Percentiles rank a stretch among this genome's conserved stretches.
Conservation (phyloP, 2,329 filamentous ascomycete genomes). For the Alternaria ventricosa region DNA sequence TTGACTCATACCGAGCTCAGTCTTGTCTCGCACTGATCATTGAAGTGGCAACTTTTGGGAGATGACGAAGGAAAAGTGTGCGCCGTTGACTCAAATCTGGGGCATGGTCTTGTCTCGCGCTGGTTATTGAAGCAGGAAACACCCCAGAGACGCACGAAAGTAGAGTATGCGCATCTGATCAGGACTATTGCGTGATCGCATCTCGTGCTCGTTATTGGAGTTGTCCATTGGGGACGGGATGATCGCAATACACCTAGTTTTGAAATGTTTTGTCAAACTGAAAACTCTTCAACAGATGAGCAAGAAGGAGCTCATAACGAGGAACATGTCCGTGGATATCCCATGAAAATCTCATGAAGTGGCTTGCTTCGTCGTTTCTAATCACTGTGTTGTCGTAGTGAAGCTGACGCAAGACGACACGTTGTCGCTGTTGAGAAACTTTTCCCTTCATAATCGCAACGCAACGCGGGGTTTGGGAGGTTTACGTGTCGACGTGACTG, state of each 20-base stretch:
- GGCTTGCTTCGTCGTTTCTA: not conserved
- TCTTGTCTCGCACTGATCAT: not conserved
- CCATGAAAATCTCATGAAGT: not conserved
- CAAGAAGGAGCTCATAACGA: not conserved
- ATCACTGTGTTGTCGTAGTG: not conserved
- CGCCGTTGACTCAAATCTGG: not conserved
- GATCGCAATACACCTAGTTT: not conserved
- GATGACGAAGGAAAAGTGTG: not conserved
- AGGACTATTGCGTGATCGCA: not conserved
- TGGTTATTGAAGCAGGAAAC: not conserved
- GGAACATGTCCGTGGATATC: not conserved
- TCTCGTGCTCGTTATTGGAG: not conserved
- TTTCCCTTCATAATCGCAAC: not conserved
- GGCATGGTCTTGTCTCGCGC: not conserved
- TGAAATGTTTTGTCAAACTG: not conserved
- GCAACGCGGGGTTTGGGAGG: not conserved
- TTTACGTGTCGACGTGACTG: not conserved
- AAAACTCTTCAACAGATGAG: not conserved
- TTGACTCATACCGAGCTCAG: not conserved
- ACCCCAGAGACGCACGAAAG: not conserved
- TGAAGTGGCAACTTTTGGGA: not conserved
- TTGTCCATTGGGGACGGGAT: not conserved
- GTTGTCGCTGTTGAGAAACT: not conserved
- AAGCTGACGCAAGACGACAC: not conserved
- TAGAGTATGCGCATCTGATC: not conserved